These are phyloP conservation scores for Kalanchoe fedtschenkoi DNA, from an alignment of 164 flowering plant species.

Conservation along the genomic window DNA sequence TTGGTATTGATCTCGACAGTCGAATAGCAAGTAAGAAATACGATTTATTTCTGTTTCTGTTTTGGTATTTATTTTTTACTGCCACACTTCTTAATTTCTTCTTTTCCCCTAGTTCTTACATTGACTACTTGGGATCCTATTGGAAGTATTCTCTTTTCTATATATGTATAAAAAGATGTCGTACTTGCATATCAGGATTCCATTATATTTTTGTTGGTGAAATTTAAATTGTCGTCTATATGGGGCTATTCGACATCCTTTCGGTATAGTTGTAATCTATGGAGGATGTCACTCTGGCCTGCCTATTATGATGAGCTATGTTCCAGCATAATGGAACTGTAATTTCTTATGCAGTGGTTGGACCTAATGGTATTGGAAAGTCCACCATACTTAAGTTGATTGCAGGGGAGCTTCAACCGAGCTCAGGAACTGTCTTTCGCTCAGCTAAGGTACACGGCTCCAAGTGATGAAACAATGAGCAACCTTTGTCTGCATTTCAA, in stretches of 20 bases:
- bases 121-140: no score
- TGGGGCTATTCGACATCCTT: no score
- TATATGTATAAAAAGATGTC: no score
- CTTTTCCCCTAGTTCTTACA: no score
- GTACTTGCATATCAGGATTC: no score
- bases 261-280: no score
- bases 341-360: slow-evolving; percentile 65
- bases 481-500: background rate
- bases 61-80: background rate
- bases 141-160: no score
- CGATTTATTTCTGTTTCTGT: background rate
- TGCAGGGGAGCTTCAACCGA: slow-evolving; percentile 95
- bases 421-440: slow-evolving; percentile 93
- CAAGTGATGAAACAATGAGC: background rate
- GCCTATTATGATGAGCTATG: background rate
- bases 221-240: no score
- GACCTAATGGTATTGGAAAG: slow-evolving; percentile 98
- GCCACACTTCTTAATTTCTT: no score
- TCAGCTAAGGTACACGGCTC: slow-evolving; percentile 71
- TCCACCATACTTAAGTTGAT: slow-evolving; percentile 93
- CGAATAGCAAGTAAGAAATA: slow-evolving; percentile 83
- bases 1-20: slow-evolving; percentile 98
- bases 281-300: background rate
- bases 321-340: background rate
- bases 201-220: no score